Evolutionary conservation across 805 yeast genomes (phyloP), one percentile per base, ranked within the genome.

Genomic region (Wickerhamiella sergipiensis): DNA sequence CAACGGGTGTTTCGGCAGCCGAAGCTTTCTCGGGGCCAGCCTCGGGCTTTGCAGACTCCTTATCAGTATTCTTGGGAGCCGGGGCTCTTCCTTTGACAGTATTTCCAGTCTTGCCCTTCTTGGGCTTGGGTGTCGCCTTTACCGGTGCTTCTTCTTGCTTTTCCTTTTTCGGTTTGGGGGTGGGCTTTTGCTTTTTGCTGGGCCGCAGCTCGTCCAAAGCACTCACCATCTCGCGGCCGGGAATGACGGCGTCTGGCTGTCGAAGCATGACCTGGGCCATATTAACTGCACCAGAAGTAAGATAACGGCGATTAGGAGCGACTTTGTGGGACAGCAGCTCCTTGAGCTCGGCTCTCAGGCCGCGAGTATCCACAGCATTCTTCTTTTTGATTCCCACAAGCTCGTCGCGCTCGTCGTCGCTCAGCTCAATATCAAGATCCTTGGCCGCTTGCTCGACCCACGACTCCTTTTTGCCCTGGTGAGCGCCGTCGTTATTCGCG

Each of bases 401-500:
- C 26, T 53, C 55, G 22, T 54, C 59, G 21, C 56, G 72, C 55
- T 80, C 86, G 57, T 81, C 89, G 53, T 81, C 88, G 49, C 78
- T 88, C 44, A 83, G 73, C 36, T 85, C 96, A 40, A 89, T 67
- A 8, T 95, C 98, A 51, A 92, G 72, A 48, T 92, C 98, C 49
- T 84, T 92, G 0, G 97, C 97, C 0, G 96, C 97, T 61, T 86
- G 80, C 53, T 78, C 76, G 53, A 88, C 71, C 97, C 97, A 88
- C 22, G 78, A 71, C 51, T 79, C 80, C 56, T 87, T 56, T 49
- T 61, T 65, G 10, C 69, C 69, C 43, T 55, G 57, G 5, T 84
- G 76, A 18, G 81, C 76, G 2, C 77, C 66, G 2, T 81, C 76
- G 15, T 81, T 70, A 40, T 78, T 79, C 17, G 85, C 72, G 56